A percentile compares a stretch with the other conserved stretches of the same genome.
Evolutionary conservation across 2,329 filamentous ascomycete genomes (phyloP).

Genomic region (Cercospora canescens): DNA sequence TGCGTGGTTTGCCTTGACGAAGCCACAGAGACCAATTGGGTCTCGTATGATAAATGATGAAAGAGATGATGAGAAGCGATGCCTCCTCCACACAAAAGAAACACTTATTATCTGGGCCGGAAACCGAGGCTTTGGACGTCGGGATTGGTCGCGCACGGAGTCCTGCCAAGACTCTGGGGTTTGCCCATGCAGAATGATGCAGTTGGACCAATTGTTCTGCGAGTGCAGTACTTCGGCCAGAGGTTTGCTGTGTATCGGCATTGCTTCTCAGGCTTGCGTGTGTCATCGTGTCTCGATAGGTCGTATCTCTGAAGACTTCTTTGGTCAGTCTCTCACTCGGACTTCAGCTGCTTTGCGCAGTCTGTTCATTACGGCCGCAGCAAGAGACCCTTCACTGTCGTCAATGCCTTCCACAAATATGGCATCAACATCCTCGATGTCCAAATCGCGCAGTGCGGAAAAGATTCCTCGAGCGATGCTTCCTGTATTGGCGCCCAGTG

Average conservation of each 20-base stretch:
- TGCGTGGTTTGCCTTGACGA: not conserved
- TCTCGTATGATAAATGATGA: not conserved
- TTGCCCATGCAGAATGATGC: not conserved
- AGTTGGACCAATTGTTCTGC: not conserved
- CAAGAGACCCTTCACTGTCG: conserved; percentile 68
- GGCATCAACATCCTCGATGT: conserved; percentile 72
- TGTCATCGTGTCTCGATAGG: not conserved
- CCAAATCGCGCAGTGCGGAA: conserved; percentile 80
- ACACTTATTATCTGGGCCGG: conserved; percentile 1
- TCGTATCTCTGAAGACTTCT: too few relatives aligned
- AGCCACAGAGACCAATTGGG: not conserved
- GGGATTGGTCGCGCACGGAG: not conserved
- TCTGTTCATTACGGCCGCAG: conserved; percentile 64
- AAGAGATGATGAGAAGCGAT: not conserved
- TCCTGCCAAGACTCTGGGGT: conserved; percentile 4
- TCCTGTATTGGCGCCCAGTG: conserved; percentile 68
- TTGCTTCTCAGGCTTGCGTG: not conserved
- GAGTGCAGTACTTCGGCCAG: not conserved
- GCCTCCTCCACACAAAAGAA: not conserved
- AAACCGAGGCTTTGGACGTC: not conserved
- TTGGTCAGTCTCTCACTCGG: conserved; percentile 25
- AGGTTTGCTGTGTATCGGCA: not conserved
- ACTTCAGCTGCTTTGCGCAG: conserved; percentile 51
- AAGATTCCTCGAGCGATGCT: conserved; percentile 86
- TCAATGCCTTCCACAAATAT: conserved; percentile 89